These are phyloP conservation scores for Ulmus americana DNA, from an alignment of 331 rosid species.

Conservation along the genomic window DNA sequence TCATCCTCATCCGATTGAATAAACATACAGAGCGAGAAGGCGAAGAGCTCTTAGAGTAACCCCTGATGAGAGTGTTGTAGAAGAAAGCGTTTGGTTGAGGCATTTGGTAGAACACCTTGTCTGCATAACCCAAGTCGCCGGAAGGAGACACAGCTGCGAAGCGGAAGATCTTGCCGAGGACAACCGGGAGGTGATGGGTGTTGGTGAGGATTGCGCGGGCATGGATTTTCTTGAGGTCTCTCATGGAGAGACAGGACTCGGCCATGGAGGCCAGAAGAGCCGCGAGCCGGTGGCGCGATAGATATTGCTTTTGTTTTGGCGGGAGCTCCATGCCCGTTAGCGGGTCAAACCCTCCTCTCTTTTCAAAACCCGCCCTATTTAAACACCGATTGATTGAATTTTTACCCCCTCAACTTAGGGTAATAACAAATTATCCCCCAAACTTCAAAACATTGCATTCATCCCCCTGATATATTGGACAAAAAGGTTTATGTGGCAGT, in stretches of 20 bases:
- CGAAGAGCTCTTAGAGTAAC: constrained; percentile 35
- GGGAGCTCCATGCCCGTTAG: neutral
- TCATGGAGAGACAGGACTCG: constrained; percentile 44
- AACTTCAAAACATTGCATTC: too few species aligned
- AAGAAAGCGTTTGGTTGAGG: constrained; percentile 45
- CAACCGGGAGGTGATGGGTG: constrained; percentile 36
- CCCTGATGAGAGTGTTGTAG: constrained; percentile 53
- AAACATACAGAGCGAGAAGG: constrained; percentile 33
- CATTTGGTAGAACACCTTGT: constrained; percentile 48
- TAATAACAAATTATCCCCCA: too few species aligned
- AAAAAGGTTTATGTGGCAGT: too few species aligned
- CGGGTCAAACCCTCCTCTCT: neutral
- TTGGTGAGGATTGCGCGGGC: constrained; percentile 34
- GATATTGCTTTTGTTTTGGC: constrained; percentile 16
- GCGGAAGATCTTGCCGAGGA: constrained; percentile 62
- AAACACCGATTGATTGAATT: too few species aligned
- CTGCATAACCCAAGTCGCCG: constrained; percentile 50
- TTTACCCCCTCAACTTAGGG: too few species aligned
- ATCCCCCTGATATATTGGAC: too few species aligned
- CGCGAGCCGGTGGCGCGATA: constrained; percentile 27
- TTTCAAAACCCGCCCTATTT: neutral
- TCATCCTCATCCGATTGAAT: constrained; percentile 48
- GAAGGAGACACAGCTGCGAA: constrained; percentile 48
- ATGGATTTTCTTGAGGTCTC: constrained; percentile 45
- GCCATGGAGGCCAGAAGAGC: constrained; percentile 36